Evolutionary conservation across 352 stramenopile species (phyloP), one percentile per base, ranked within the genome.

Genomic region (Phytophthora idaei): DNA sequence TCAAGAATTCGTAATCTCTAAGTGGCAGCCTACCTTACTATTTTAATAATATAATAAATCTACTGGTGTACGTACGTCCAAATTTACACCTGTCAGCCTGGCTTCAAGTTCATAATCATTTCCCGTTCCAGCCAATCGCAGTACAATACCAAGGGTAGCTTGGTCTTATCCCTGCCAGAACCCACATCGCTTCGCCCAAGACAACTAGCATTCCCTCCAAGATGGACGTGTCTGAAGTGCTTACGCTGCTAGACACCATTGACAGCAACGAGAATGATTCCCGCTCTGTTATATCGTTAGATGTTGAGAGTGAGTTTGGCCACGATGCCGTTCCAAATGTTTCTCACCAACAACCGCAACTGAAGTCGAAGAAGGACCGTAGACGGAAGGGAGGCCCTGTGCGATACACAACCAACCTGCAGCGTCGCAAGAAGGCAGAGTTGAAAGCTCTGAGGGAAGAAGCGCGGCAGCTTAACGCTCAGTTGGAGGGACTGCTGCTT

Each of bases 381-480:
- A 53, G 65, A 41, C 51, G 65, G 12, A 69, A 69, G 29, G 65
- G 61, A 45, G 58, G 53, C 12, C 65, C 65, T 34, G 64, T 71
- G 15, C 52, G 44, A 28, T 69, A 73, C 47, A 68, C 65, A 12
- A 73, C 65, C 14, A 61, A 29, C 14, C 46, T 73, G 7, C 65
- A 73, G 28, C 59, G 65, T 14, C 65, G 59, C n/a, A 73, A 73
- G 52, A 72, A 73, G 25, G 52, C 45, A 4, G 65, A 73, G 28
- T 31, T 73, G 37, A 50, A 50, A 52, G 34, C 27, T 36, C 42
- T 73, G 15, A 48, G 45, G 21, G 32, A 58, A 34, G 59, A 72
- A 47, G 42, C 59, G 9, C 44, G 64, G 27, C 21, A 41, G 12
- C 32, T 73, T n/a, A 64, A 50, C 15, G 15, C 36, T 9, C 51